Evolutionary conservation across 176 grass and related monocot species (phyloP).

Genomic region (Bothriochloa decipiens): DNA sequence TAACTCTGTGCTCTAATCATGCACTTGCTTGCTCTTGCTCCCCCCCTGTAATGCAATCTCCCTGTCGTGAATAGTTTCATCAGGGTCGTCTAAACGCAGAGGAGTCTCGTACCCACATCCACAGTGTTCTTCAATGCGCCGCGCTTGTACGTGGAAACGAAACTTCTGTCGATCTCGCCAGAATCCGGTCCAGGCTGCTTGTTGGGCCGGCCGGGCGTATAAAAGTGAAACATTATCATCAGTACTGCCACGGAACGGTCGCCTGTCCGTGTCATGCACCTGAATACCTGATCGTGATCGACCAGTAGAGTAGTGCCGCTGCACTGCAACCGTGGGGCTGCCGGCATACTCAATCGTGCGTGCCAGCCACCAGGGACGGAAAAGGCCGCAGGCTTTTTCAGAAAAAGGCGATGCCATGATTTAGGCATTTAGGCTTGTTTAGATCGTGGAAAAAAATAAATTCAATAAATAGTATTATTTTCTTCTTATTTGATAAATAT

Average conservation of each 20-base stretch:
- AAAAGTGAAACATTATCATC: slow-evolving; percentile 23
- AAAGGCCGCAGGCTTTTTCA: slow-evolving; percentile 35
- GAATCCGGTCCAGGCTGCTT: background rate
- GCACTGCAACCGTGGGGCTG: slow-evolving; percentile 26
- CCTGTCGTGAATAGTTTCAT: slow-evolving; percentile 25
- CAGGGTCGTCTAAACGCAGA: background rate
- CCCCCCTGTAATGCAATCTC: background rate
- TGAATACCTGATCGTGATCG: background rate
- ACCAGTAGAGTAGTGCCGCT: background rate
- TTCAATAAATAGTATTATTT: too few relatives aligned
- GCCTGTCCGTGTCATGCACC: background rate
- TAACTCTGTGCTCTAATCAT: too few relatives aligned
- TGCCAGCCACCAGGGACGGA: background rate
- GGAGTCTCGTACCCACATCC: background rate
- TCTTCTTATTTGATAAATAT: too few relatives aligned
- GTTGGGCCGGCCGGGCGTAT: background rate
- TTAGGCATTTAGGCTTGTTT: background rate
- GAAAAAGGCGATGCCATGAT: slow-evolving; percentile 15
- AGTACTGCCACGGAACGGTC: slow-evolving; percentile 16
- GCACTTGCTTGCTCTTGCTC: background rate
- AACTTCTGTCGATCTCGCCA: too few relatives aligned
- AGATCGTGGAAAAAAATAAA: too few relatives aligned
- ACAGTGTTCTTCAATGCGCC: background rate
- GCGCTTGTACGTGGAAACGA: background rate
- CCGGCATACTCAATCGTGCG: background rate